A percentile compares a stretch with the other conserved stretches of the same genome.
These are phyloP conservation scores for Syzygium grande DNA, from an alignment of 345 rosid species.

Conservation along the genomic window DNA sequence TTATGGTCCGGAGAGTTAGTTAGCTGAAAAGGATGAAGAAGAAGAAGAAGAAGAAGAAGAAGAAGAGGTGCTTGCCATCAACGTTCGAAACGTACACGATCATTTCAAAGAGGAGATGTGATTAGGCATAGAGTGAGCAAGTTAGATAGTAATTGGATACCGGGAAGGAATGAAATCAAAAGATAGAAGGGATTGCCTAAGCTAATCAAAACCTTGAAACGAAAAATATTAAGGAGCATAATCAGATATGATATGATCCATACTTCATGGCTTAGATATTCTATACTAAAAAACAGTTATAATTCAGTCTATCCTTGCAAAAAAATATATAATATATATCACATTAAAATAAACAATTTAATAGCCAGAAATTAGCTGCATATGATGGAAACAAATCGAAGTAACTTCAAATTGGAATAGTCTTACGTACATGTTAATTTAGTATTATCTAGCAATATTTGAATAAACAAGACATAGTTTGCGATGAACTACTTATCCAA, in stretches of 20 bases:
- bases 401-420: too few relatives aligned
- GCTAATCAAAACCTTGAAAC: not conserved
- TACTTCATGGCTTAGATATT: not conserved
- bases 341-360: too few relatives aligned
- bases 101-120: not conserved
- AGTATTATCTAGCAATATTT: too few relatives aligned
- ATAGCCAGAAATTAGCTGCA: too few relatives aligned
- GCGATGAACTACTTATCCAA: too few relatives aligned
- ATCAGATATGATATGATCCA: not conserved
- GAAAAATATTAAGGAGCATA: too few relatives aligned
- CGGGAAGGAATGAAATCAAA: not conserved
- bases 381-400: too few relatives aligned
- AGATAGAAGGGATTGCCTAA: not conserved
- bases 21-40: not conserved
- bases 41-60: not conserved
- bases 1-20: too few relatives aligned
- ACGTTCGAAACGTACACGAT: not conserved
- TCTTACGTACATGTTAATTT: too few relatives aligned
- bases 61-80: not conserved
- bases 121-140: not conserved
- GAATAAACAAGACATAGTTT: too few relatives aligned
- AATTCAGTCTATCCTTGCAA: too few relatives aligned
- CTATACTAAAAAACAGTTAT: not conserved
- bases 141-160: not conserved
- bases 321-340: too few relatives aligned